These are phyloP conservation scores for Malus hybrid DNA, from an alignment of 331 rosid genomes.

Conservation along the genomic window DNA sequence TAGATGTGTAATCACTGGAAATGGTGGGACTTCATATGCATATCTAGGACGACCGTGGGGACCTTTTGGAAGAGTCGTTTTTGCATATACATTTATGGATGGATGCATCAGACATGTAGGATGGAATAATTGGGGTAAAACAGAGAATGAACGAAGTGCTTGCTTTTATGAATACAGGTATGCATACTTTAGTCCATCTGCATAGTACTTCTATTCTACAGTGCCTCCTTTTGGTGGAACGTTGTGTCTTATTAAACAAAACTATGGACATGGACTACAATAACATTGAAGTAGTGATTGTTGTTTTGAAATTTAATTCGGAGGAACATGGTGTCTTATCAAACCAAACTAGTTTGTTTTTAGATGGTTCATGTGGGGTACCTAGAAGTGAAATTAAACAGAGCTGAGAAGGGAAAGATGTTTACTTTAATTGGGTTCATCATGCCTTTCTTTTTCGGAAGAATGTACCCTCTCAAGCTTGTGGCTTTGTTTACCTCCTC, in stretches of 20 bases:
- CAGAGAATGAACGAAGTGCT: slow-evolving; percentile 67
- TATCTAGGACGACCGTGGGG: slow-evolving; percentile 95
- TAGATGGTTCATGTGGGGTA: neutral
- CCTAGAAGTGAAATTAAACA: neutral
- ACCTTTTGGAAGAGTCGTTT: slow-evolving; percentile 83
- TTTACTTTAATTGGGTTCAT: neutral
- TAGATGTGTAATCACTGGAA: slow-evolving; percentile 85
- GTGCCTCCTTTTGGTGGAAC: neutral
- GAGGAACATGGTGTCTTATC: neutral
- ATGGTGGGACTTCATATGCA: slow-evolving; percentile 44
- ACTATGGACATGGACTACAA: neutral
- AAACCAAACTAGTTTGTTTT: neutral
- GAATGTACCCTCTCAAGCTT: neutral
- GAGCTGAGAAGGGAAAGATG: neutral
- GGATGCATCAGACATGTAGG: slow-evolving; percentile 60
- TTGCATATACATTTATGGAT: slow-evolving; percentile 74
- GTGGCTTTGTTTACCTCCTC: neutral
- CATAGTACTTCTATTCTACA: slow-evolving; percentile 1
- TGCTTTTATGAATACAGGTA: slow-evolving; percentile 85
- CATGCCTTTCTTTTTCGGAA: neutral
- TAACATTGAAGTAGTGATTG: neutral
- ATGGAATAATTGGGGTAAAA: slow-evolving; percentile 83
- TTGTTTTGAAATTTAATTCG: too few relatives aligned
- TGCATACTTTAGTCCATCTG: neutral
- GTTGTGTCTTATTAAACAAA: too few relatives aligned